Evolutionary conservation across 768 basidiomycete genomes (phyloP).

Genomic region (Cystofilobasidium ferigula): DNA sequence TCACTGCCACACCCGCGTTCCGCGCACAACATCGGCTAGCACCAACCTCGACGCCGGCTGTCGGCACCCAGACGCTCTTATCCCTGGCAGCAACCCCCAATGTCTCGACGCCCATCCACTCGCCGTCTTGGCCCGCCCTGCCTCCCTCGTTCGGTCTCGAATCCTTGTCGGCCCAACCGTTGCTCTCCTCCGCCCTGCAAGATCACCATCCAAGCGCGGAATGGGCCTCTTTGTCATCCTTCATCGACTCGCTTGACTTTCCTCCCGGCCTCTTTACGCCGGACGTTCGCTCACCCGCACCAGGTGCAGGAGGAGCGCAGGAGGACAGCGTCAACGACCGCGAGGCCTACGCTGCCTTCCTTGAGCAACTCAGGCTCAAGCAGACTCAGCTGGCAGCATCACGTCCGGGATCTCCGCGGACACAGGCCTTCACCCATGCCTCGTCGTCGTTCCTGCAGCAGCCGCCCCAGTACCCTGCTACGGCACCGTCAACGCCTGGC

Average conservation of each 20-base stretch:
- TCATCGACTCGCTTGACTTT: background rate
- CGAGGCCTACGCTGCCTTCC: background rate
- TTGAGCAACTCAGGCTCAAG: conserved; percentile 3
- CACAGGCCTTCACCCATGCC: background rate
- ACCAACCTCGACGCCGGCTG: too few relatives aligned
- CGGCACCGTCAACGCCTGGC: background rate
- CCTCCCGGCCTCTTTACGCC: background rate
- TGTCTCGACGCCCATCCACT: background rate
- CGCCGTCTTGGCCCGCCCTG: background rate
- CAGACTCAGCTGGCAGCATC: background rate
- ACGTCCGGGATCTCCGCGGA: background rate
- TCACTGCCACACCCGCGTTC: too few relatives aligned
- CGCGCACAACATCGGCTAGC: too few relatives aligned
- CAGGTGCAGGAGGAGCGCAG: background rate
- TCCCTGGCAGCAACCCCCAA: background rate
- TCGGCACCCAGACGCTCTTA: background rate
- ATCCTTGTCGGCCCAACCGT: background rate
- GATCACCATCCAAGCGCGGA: background rate
- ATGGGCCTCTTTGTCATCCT: background rate
- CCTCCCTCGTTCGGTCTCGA: background rate
- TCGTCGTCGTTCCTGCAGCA: background rate
- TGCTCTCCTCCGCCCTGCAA: background rate
- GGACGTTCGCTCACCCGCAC: background rate
- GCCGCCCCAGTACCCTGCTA: background rate
- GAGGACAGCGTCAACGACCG: background rate